Evolutionary conservation across 2,329 filamentous ascomycete species (phyloP).

Genomic region (Colletotrichum shisoi): DNA sequence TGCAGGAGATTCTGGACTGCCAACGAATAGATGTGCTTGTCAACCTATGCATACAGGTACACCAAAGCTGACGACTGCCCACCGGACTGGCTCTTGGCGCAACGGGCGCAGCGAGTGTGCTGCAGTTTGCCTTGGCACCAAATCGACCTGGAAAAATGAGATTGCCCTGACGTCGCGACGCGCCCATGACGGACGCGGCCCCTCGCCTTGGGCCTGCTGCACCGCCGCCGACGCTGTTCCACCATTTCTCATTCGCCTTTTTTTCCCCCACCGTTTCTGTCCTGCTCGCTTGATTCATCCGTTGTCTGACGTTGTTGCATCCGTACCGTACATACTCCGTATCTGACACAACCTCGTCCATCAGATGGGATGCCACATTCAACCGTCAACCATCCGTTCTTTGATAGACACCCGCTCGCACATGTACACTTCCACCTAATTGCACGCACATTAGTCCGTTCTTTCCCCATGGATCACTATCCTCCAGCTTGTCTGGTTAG

Average conservation of each 20-base stretch:
- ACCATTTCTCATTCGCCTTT: slow-evolving; percentile 7
- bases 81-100: slow-evolving; percentile 21
- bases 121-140: slow-evolving; percentile 19
- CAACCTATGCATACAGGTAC: background rate
- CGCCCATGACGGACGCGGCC: slow-evolving; percentile 27
- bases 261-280: slow-evolving; percentile 5
- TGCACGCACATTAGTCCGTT: slow-evolving; percentile 13
- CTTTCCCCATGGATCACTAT: slow-evolving; percentile 14
- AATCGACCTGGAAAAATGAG: background rate
- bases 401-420: background rate
- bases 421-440: background rate
- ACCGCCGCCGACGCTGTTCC: background rate
- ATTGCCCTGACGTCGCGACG: slow-evolving; percentile 14
- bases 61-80: background rate
- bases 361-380: slow-evolving; percentile 14
- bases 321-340: slow-evolving; percentile 8
- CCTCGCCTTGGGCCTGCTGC: slow-evolving; percentile 3
- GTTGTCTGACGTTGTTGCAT: slow-evolving; percentile 22
- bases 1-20: background rate
- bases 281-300: slow-evolving; percentile 30
- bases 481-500: background rate
- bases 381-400: background rate
- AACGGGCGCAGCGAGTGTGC: slow-evolving; percentile 25
- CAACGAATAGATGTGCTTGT: background rate
- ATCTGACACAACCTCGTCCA: background rate